Evolutionary conservation across 306 rosid species (phyloP).

Genomic region (Bauhinia variegata): DNA sequence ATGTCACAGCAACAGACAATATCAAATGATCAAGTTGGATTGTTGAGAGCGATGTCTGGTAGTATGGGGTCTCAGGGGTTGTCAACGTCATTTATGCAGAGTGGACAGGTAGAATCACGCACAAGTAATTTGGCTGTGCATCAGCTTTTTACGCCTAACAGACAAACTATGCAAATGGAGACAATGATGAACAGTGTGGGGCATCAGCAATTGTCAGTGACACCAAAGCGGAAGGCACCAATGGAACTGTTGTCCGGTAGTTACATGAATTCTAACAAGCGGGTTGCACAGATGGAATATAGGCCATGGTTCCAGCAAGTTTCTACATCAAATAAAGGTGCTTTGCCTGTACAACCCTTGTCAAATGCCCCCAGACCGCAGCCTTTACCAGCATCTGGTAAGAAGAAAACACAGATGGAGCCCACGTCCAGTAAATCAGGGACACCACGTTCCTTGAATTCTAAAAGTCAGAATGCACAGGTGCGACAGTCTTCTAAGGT

Average conservation of each 20-base stretch:
- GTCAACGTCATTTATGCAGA: conserved; percentile 40
- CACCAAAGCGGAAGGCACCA: conserved; percentile 73
- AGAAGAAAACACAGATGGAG: conserved; percentile 66
- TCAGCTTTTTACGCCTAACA: conserved; percentile 37
- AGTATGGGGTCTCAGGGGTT: conserved; percentile 49
- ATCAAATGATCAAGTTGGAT: conserved; percentile 43
- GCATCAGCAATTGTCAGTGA: conserved; percentile 44
- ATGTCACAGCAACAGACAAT: conserved; percentile 47
- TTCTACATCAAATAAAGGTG: conserved; percentile 48
- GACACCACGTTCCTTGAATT: conserved; percentile 56
- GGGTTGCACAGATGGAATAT: conserved; percentile 53
- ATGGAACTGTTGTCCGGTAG: conserved; percentile 45
- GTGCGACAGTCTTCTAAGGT: conserved; percentile 56
- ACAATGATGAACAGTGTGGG: conserved; percentile 35
- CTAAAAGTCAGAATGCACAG: conserved; percentile 56
- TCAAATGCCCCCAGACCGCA: conserved; percentile 47
- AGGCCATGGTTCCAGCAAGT: conserved; percentile 82
- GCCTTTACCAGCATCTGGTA: conserved; percentile 43
- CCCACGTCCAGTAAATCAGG: conserved; percentile 57
- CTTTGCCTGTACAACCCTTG: conserved; percentile 47
- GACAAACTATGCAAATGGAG: conserved; percentile 53
- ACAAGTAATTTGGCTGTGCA: conserved; percentile 38
- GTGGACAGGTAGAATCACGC: conserved; percentile 46
- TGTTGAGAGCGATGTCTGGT: conserved; percentile 44
- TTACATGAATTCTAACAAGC: conserved; percentile 52